A percentile compares a stretch with the other conserved stretches of the same genome.
phyloP scores from a whole-genome alignment of 257 asterid species.

The Solanum boliviense region DNA sequence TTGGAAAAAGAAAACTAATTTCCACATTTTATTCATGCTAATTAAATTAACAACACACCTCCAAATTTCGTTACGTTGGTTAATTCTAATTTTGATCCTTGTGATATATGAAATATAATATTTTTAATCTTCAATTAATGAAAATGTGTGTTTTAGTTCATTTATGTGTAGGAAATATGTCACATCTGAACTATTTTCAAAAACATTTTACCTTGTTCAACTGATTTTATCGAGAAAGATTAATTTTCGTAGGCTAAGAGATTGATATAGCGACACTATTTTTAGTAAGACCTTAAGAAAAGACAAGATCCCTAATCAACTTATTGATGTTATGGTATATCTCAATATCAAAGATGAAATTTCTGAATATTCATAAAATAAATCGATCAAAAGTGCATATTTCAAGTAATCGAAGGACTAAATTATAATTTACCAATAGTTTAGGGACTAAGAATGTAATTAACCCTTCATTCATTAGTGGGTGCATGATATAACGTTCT shows the following conservation, averaged over 20 bases:
- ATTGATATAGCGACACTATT: neutral
- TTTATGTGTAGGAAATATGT: neutral
- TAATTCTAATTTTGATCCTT: neutral
- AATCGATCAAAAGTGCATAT: neutral
- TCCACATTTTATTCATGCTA: neutral
- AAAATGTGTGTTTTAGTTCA: neutral
- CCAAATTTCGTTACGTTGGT: neutral
- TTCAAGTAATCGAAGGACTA: too few species aligned
- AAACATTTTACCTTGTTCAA: neutral
- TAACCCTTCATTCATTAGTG: neutral
- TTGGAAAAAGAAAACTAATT: neutral
- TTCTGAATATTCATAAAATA: too few species aligned
- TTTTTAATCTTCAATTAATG: neutral
- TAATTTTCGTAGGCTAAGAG: neutral
- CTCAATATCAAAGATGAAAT: neutral
- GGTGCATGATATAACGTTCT: rapidly evolving
- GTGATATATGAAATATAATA: neutral
- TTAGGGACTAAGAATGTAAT: neutral
- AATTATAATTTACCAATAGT: neutral
- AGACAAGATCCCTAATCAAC: neutral
- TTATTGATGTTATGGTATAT: too few species aligned
- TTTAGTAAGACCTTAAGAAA: neutral
- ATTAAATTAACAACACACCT: neutral
- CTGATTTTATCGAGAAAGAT: neutral
- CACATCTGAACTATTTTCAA: neutral